Evolutionary conservation across 352 stramenopile genomes (phyloP), one percentile per base, ranked within the genome.

Genomic region (Phytophthora capsici): DNA sequence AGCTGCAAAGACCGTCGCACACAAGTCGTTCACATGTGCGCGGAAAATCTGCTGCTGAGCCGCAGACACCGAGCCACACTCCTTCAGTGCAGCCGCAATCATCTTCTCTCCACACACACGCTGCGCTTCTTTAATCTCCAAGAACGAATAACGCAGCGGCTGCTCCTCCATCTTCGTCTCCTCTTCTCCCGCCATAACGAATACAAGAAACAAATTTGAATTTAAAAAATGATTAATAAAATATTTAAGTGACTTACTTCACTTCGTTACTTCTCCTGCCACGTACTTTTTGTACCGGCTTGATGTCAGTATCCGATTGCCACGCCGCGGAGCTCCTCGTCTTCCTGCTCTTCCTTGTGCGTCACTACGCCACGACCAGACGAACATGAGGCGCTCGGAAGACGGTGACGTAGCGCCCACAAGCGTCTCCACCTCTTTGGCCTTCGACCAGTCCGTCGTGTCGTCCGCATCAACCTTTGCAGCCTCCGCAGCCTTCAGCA

Each of bases 111-210:
- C 71, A 44, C 84, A 93, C 41, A 80, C 68, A 25, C 77, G 72
- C 73, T 91, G 84, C 63, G 84, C 84, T 54, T 88, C 75, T 63
- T 93, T 93, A 16, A 93, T 84, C 65, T 93, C 84, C 47, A 79
- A 41, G 57, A 90, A 93, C 59, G 82, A 86, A 51, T 93, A 93
- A 38, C 84, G 79, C 23, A 28, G 30, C 25, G 46, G 47, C 47
- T 41, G 25, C 37, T 59, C 49, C 55, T 54, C 50, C 34, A 23
- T 20, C 44, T 34, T 34, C 53, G 25, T 28, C 41, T 10, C 25
- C 1, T 61, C 57, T 16, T 70, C 71, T 13, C 53, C 48, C 57
- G 51, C 41, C 62, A 71, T 75, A 41, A 49, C 34, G 30, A 61
- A 55, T 56, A 28, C 7, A 5, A n/a, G n/a, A n/a, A n/a, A 30